These are phyloP conservation scores for Fusarium fracticaudum DNA, from an alignment of 2,329 filamentous ascomycete genomes.

Conservation along the genomic window DNA sequence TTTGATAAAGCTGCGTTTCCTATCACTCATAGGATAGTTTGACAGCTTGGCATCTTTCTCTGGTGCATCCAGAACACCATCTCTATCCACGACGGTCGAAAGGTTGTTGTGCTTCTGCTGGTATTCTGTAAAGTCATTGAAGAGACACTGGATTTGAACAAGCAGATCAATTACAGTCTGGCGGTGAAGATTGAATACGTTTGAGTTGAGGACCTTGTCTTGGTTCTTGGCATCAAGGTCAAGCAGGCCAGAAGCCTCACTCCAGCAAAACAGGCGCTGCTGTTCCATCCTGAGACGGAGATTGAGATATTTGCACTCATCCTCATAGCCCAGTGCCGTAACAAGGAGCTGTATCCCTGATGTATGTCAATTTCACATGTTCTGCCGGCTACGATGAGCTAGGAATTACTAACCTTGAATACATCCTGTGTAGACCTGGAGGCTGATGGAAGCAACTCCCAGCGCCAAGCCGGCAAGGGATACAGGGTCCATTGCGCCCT, in stretches of 20 bases:
- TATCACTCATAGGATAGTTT: conserved; percentile 55
- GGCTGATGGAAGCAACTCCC: conserved; percentile 56
- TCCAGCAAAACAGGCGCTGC: conserved; percentile 60
- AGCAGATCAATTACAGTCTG: conserved; percentile 60
- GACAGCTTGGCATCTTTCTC: conserved; percentile 57
- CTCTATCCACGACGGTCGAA: conserved; percentile 46
- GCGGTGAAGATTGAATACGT: conserved; percentile 59
- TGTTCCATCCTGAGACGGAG: conserved; percentile 60
- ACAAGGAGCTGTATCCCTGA: conserved; percentile 58
- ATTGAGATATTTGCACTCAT: conserved; percentile 60
- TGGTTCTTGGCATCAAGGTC: conserved; percentile 54
- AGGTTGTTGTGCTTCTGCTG: conserved; percentile 53
- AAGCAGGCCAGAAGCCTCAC: conserved; percentile 58
- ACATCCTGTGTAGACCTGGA: conserved; percentile 58
- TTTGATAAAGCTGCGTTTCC: conserved; percentile 55
- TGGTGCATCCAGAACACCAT: conserved; percentile 49
- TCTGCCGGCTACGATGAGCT: not conserved
- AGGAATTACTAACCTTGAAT: conserved; percentile 50
- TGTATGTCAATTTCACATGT: not conserved
- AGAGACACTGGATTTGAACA: conserved; percentile 58
- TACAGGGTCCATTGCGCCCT: conserved; percentile 54
- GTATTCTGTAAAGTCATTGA: conserved; percentile 57
- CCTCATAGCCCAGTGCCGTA: conserved; percentile 58
- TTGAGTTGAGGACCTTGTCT: conserved; percentile 56
- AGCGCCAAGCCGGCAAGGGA: conserved; percentile 54